Evolutionary conservation across 257 asterid species (phyloP).

Genomic region (Scutellaria baicalensis): DNA sequence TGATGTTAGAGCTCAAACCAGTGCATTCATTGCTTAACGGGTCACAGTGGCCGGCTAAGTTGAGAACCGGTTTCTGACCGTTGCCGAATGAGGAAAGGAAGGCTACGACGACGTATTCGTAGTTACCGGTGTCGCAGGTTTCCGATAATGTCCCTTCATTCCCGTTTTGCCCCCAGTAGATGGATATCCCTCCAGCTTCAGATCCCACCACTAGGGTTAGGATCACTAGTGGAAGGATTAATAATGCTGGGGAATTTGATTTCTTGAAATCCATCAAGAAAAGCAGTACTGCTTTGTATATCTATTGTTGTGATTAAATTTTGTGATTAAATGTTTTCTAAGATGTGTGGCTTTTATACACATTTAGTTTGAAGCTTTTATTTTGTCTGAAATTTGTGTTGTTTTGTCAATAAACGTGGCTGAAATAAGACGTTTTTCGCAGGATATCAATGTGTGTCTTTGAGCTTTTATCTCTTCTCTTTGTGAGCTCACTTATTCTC

Average conservation of each 20-base stretch:
- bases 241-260: neutral
- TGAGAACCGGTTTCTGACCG: constrained; percentile 40
- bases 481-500: neutral
- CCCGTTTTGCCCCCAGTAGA: constrained; percentile 64
- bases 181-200: constrained; percentile 46
- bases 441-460: neutral
- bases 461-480: constrained; percentile 5
- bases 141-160: constrained; percentile 47
- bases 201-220: constrained; percentile 28
- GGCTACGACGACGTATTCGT: constrained; percentile 35
- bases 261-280: constrained; percentile 27
- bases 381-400: constrained; percentile 17
- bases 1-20: constrained; percentile 30
- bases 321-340: neutral
- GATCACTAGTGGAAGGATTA: constrained; percentile 10
- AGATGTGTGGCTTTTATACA: constrained; percentile 17
- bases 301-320: too few relatives aligned
- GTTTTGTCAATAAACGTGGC: constrained; percentile 9
- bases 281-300: too few relatives aligned
- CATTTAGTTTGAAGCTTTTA: neutral
- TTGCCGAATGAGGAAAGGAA: constrained; percentile 48
- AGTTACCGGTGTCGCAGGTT: constrained; percentile 47
- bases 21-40: constrained; percentile 36
- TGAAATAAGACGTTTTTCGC: neutral
- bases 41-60: constrained; percentile 62